Evolutionary conservation across 1,284 basidiomycete species (phyloP).

Genomic region (Puccinia coronata): DNA sequence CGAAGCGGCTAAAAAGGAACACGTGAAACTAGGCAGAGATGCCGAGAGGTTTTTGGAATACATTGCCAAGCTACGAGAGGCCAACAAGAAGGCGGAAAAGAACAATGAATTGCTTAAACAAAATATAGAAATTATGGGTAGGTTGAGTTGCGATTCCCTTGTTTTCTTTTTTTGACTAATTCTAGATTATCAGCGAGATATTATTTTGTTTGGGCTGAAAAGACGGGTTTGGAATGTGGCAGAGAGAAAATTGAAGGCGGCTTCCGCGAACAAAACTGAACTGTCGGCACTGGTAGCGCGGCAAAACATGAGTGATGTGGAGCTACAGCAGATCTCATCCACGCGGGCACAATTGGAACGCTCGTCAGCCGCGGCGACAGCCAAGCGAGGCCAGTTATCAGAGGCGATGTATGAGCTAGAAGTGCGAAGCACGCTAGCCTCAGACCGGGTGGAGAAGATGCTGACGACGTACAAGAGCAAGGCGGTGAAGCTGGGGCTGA

Average conservation of each 20-base stretch:
- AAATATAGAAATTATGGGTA: conserved; percentile 16
- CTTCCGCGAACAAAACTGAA: conserved; percentile 51
- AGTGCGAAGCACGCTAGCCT: conserved; percentile 73
- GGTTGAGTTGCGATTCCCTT: conserved; percentile 13
- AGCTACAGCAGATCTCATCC: conserved; percentile 79
- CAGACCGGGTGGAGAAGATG: conserved; percentile 74
- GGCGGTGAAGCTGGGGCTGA: conserved; percentile 71
- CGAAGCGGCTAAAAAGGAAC: conserved; percentile 41
- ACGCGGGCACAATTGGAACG: conserved; percentile 73
- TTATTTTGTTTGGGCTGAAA: no score
- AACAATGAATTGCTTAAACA: conserved; percentile 24
- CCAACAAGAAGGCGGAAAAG: conserved; percentile 40
- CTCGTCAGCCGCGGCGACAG: conserved; percentile 72
- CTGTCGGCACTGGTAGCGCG: conserved; percentile 70
- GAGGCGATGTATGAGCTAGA: conserved; percentile 71
- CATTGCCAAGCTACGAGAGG: conserved; percentile 30
- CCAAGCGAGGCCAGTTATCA: conserved; percentile 72
- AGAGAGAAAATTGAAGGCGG: conserved; percentile 37
- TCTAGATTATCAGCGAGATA: no score
- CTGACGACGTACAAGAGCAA: conserved; percentile 73
- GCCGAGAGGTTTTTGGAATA: conserved; percentile 41
- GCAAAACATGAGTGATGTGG: conserved; percentile 81
- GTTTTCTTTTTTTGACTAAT: not conserved
- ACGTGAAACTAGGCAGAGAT: conserved; percentile 33
- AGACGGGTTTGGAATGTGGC: not conserved